Evolutionary conservation across 371 early-diverging fungal species (phyloP).

Genomic region (Rhizopus sp.): DNA sequence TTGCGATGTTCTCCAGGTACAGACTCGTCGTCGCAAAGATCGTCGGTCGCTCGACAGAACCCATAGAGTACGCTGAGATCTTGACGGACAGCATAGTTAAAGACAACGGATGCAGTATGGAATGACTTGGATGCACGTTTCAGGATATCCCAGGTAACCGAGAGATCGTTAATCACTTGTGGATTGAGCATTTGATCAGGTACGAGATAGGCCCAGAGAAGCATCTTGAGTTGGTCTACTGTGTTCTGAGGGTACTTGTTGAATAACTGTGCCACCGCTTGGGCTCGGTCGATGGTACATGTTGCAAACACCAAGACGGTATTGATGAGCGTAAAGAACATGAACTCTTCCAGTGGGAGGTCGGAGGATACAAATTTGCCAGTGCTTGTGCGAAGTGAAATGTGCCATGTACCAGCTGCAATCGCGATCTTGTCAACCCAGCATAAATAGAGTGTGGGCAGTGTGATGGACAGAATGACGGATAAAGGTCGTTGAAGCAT

Average conservation of each 20-base stretch:
- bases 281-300: constrained; percentile 56
- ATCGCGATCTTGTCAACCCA: constrained; percentile 59
- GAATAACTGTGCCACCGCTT: constrained; percentile 35
- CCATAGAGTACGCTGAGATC: constrained; percentile 60
- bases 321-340: constrained; percentile 61
- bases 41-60: constrained; percentile 66
- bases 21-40: constrained; percentile 52
- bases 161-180: constrained; percentile 27
- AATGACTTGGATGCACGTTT: constrained; percentile 56
- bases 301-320: constrained; percentile 62
- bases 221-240: not conserved
- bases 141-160: constrained; percentile 34
- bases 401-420: constrained; percentile 58
- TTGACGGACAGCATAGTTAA: constrained; percentile 48
- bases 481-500: constrained; percentile 41
- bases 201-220: constrained; percentile 30
- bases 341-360: constrained; percentile 65
- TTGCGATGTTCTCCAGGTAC: constrained; percentile 27
- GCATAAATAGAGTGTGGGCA: constrained; percentile 56
- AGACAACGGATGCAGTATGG: constrained; percentile 53
- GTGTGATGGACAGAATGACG: constrained; percentile 31
- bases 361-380: constrained; percentile 45
- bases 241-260: not conserved
- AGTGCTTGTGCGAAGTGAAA: constrained; percentile 47
- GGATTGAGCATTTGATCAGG: constrained; percentile 32